Percentiles rank a stretch among this genome's conserved stretches.
phyloP scores from a whole-genome alignment of 768 basidiomycete species.

The Trametes cubensis region DNA sequence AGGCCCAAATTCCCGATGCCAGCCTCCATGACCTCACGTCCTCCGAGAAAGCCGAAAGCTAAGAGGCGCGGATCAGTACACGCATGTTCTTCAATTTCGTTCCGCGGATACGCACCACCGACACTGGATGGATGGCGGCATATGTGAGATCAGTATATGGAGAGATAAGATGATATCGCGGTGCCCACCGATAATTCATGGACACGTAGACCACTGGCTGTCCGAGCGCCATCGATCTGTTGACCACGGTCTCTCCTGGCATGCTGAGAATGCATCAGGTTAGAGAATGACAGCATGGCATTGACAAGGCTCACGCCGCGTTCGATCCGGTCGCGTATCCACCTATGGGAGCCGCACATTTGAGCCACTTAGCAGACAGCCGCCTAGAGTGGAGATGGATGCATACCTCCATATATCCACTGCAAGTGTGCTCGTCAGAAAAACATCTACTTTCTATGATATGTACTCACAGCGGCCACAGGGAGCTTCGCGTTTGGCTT shows the following conservation, averaged over 20 bases:
- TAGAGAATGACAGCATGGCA: not conserved
- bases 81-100: no score
- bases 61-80: not conserved
- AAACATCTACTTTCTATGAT: not conserved
- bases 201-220: constrained; percentile 54
- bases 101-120: not conserved
- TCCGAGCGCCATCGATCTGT: constrained; percentile 45
- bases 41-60: constrained; percentile 31
- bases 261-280: constrained; percentile 34
- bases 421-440: not conserved
- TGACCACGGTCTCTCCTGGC: constrained; percentile 46
- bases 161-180: rapidly evolving
- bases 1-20: constrained; percentile 41
- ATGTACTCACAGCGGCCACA: constrained; percentile 7
- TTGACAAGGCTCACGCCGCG: not conserved
- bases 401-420: constrained; percentile 19
- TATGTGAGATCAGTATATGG: no score
- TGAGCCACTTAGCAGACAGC: no score
- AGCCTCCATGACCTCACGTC: constrained; percentile 26
- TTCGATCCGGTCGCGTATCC: constrained; percentile 15
- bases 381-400: no score
- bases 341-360: not conserved
- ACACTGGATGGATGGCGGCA: constrained; percentile 31
- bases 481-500: constrained; percentile 13
- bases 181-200: constrained; percentile 49